Evolutionary conservation across 805 yeast species (phyloP), one percentile per base, ranked within the genome.

Genomic region (Candida lessepsii): DNA sequence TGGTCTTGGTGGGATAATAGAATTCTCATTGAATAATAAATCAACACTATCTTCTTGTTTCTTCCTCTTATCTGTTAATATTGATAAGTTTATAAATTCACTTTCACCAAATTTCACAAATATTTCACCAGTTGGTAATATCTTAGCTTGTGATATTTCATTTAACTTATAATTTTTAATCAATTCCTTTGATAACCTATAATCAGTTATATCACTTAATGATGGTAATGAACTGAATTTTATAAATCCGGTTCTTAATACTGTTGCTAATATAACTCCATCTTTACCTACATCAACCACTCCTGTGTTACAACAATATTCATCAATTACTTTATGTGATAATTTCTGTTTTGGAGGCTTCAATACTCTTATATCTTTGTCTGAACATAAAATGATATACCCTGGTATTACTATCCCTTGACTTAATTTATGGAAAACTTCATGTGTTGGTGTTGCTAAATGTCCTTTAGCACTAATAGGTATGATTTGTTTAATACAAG

Each of bases 1-100:
- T 2, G 99, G 99, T 35, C 98, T 72, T 23, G 78, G 76, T 2
- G 96, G 95, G 15, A 83, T 75, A 5, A 74, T 64, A 32, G 84
- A 71, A 45, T 79, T 76, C 18, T 78, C 83, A 53, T 86, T 83
- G 63, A 83, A 90, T 25, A 93, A 62, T 1, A 72, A 63, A 57
- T 86, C 96, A 4, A 70, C 61, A 5, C 50, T 39, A 11, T 53
- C 58, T 34, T 52, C 52, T 19, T 38, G 48, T 1, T 50, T 21
- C 29, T 46, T 51, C 20, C 45, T 48, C 7, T 48, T 30, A 27
- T 51, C 54, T 10, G 49, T 46, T 25, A 43, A 51, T 5, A 57
- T 40, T 11, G 63, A 48, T 21, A 67, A 44, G 34, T 60, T 54
- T 17, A 56, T 40, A 5, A 54, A 46, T 45, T 80, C 83, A 1